These are phyloP conservation scores for Trichoderma koningii DNA, from an alignment of 2,329 filamentous ascomycete genomes.

Conservation along the genomic window DNA sequence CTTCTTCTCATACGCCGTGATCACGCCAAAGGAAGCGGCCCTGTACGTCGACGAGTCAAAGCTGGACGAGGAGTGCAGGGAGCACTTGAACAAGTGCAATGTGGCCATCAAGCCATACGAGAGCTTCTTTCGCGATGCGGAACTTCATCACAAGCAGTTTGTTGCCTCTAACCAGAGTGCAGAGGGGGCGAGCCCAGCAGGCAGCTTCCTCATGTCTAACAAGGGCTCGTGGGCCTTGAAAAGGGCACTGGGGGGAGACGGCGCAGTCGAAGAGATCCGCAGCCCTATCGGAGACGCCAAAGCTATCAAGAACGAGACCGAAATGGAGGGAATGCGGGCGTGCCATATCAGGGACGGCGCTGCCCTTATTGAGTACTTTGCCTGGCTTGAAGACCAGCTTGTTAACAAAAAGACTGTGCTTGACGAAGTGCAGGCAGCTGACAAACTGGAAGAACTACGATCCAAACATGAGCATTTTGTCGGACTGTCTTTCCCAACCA, in stretches of 20 bases:
- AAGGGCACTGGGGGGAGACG: slow-evolving; percentile 80
- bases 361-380: slow-evolving; percentile 88
- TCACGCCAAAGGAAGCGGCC: slow-evolving; percentile 75
- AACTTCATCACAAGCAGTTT: slow-evolving; percentile 51
- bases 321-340: slow-evolving; percentile 87
- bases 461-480: slow-evolving; percentile 72
- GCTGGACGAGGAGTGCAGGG: slow-evolving; percentile 66
- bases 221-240: slow-evolving; percentile 92
- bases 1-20: slow-evolving; percentile 92
- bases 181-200: slow-evolving; percentile 37
- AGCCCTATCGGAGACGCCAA: slow-evolving; percentile 90
- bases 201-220: slow-evolving; percentile 83
- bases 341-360: slow-evolving; percentile 94
- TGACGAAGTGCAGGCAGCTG: slow-evolving; percentile 88
- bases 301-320: slow-evolving; percentile 88
- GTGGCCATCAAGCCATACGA: slow-evolving; percentile 81
- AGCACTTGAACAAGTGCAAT: slow-evolving; percentile 68
- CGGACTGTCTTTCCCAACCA: slow-evolving; percentile 91
- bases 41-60: slow-evolving; percentile 85
- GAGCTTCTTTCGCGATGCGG: slow-evolving; percentile 76
- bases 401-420: slow-evolving; percentile 69
- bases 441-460: slow-evolving; percentile 81
- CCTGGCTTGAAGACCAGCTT: slow-evolving; percentile 92
- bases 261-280: slow-evolving; percentile 79
- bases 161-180: slow-evolving; percentile 45